Percentiles rank a stretch among this genome's conserved stretches.
Evolutionary conservation across 1,139 yeast species (phyloP).

Genomic region (Kodamaea plutei): DNA sequence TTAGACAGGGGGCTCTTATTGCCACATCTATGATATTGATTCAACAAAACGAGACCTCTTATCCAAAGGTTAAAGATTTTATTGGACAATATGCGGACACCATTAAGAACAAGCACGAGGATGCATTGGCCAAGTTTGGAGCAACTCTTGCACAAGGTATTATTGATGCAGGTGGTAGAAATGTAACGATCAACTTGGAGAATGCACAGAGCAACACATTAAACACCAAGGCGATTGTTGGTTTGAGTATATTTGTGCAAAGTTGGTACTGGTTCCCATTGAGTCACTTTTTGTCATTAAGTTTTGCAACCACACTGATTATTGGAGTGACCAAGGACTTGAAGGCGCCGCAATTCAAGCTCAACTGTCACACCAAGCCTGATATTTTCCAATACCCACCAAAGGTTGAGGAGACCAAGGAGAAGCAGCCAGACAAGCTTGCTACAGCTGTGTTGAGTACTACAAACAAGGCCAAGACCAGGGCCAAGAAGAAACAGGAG

Average conservation of each 20-base stretch:
- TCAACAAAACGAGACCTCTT: constrained; percentile 85
- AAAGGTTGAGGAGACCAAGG: constrained; percentile 73
- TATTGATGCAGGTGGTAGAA: constrained; percentile 98
- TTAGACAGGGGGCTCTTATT: constrained; percentile 95
- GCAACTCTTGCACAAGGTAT: constrained; percentile 97
- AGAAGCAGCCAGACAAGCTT: constrained; percentile 82
- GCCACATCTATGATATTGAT: constrained; percentile 90
- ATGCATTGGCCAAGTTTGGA: constrained; percentile 95
- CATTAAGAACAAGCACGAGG: constrained; percentile 85
- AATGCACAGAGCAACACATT: constrained; percentile 88
- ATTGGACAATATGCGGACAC: constrained; percentile 73
- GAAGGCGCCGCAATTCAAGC: constrained; percentile 78
- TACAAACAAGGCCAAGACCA: constrained; percentile 85
- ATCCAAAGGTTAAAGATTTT: constrained; percentile 75
- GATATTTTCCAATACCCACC: constrained; percentile 89
- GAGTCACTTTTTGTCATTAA: constrained; percentile 85
- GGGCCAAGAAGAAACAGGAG: constrained; percentile 73
- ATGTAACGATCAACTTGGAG: constrained; percentile 90
- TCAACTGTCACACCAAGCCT: constrained; percentile 77
- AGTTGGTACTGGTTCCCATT: constrained; percentile 99
- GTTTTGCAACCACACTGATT: constrained; percentile 89
- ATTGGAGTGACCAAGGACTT: constrained; percentile 85
- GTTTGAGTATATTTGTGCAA: constrained; percentile 84
- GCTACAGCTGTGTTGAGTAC: constrained; percentile 94
- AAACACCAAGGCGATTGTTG: constrained; percentile 88